Evolutionary conservation across 2,329 filamentous ascomycete species (phyloP).

Genomic region (Zarea fungicola): DNA sequence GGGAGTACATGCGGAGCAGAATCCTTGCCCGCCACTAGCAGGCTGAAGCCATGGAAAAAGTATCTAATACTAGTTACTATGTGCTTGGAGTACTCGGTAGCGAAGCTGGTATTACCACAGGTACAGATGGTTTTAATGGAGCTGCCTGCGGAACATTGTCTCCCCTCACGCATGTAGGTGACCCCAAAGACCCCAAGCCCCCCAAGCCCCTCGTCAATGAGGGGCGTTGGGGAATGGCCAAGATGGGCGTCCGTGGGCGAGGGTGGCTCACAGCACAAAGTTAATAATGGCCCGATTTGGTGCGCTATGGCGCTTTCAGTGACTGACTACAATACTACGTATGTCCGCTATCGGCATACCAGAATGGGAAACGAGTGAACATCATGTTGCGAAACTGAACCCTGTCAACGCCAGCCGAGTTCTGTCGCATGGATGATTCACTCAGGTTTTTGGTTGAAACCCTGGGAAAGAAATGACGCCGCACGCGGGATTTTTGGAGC

Average conservation of each 20-base stretch:
- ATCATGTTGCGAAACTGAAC: too few relatives aligned
- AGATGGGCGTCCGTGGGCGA: not conserved
- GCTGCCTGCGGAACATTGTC: not conserved
- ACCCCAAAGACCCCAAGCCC: too few relatives aligned
- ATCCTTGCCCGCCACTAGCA: not conserved
- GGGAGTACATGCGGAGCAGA: conserved; percentile 8
- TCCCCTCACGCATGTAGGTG: not conserved
- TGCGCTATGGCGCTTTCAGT: not conserved
- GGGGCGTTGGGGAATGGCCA: not conserved
- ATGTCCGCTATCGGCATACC: conserved; percentile 8
- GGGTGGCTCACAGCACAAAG: not conserved
- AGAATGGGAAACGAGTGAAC: not conserved
- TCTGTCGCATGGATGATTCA: too few relatives aligned
- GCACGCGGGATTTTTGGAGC: not conserved
- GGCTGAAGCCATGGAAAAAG: not conserved
- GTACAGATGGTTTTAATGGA: too few relatives aligned
- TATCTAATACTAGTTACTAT: too few relatives aligned
- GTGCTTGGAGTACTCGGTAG: too few relatives aligned
- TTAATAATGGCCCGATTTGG: conserved; percentile 8
- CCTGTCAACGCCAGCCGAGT: too few relatives aligned
- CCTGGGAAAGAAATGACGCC: conserved; percentile 1
- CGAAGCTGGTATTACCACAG: too few relatives aligned
- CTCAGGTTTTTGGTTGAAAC: too few relatives aligned
- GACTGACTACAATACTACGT: not conserved
- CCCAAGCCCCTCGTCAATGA: not conserved